Percentiles rank a stretch among this genome's conserved stretches.
Conservation (phyloP, 345 rosid genomes). For the Populus deltoides region DNA sequence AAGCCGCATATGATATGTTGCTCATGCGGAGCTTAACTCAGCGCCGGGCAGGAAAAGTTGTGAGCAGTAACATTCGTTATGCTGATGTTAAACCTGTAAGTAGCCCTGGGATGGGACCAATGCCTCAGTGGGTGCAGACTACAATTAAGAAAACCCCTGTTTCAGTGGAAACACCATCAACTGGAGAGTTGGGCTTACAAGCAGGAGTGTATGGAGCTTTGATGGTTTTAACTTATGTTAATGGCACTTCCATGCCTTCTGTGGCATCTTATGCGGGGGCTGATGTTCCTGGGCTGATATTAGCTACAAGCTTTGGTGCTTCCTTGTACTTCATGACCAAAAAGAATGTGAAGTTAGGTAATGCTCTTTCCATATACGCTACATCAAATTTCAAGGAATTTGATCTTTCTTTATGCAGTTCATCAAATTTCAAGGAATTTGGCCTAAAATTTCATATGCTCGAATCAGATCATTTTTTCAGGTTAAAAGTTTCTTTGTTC, state of each 20-base stretch:
- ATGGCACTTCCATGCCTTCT: slow-evolving; percentile 58
- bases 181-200: slow-evolving; percentile 66
- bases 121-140: slow-evolving; percentile 74
- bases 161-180: slow-evolving; percentile 69
- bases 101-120: slow-evolving; percentile 44
- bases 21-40: slow-evolving; percentile 91
- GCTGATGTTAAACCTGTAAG: slow-evolving; percentile 80
- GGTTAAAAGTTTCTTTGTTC: not conserved
- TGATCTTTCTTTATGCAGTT: not conserved
- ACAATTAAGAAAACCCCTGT: slow-evolving; percentile 57
- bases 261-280: slow-evolving; percentile 54
- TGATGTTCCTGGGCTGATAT: slow-evolving; percentile 78
- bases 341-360: slow-evolving; percentile 82
- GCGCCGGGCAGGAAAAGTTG: slow-evolving; percentile 86
- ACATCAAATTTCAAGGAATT: too few species aligned
- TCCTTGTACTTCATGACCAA: slow-evolving; percentile 86
- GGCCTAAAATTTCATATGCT: not conserved
- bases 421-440: not conserved
- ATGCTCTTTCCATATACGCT: slow-evolving; percentile 8
- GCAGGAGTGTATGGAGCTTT: slow-evolving; percentile 91
- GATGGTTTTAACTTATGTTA: slow-evolving; percentile 74
- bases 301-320: slow-evolving; percentile 86
- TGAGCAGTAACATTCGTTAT: slow-evolving; percentile 64
- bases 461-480: not conserved
- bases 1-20: slow-evolving; percentile 97